phyloP scores from a whole-genome alignment of 495 filamentous ascomycete genomes.

The Sabuloglossum arenarium region DNA sequence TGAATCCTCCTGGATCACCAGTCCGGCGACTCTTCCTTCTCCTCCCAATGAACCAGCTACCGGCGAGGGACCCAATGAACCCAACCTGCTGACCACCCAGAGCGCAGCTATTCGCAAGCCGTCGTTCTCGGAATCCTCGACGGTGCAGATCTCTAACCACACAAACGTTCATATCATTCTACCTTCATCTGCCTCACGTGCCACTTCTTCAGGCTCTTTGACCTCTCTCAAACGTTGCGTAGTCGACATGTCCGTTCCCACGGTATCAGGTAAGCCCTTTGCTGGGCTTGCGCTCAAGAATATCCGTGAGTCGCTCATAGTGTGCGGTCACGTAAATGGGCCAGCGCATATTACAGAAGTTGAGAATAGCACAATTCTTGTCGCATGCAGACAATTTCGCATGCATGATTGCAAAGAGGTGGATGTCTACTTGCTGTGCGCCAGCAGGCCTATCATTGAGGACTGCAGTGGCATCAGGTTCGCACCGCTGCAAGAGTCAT shows the following conservation, averaged over 20 bases:
- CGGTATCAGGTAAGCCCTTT: constrained; percentile 40
- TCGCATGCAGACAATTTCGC: constrained; percentile 62
- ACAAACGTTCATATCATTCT: constrained; percentile 47
- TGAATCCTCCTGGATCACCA: constrained; percentile 28
- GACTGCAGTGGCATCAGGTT: constrained; percentile 64
- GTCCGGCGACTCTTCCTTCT: constrained; percentile 29
- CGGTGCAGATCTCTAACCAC: constrained; percentile 43
- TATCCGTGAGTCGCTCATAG: constrained; percentile 43
- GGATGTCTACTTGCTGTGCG: constrained; percentile 60
- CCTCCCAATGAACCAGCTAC: constrained; percentile 25
- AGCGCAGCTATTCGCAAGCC: constrained; percentile 26
- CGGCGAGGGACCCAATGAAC: constrained; percentile 12
- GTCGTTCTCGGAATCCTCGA: constrained; percentile 36
- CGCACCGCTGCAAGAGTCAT: constrained; percentile 43
- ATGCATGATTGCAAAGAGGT: constrained; percentile 72
- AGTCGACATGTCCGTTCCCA: constrained; percentile 55
- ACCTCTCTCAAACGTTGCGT: constrained; percentile 52
- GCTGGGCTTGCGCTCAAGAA: constrained; percentile 52
- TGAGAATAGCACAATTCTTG: constrained; percentile 50
- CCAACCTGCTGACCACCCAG: background rate
- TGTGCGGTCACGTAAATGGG: constrained; percentile 59
- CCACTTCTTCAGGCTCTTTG: constrained; percentile 50
- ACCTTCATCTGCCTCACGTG: constrained; percentile 39
- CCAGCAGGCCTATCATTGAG: constrained; percentile 83
- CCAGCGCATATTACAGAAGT: constrained; percentile 64